A percentile compares a stretch with the other conserved stretches of the same genome.
These are phyloP conservation scores for Penicillium hesseltinei DNA, from an alignment of 2,329 filamentous ascomycete species.

Conservation along the genomic window DNA sequence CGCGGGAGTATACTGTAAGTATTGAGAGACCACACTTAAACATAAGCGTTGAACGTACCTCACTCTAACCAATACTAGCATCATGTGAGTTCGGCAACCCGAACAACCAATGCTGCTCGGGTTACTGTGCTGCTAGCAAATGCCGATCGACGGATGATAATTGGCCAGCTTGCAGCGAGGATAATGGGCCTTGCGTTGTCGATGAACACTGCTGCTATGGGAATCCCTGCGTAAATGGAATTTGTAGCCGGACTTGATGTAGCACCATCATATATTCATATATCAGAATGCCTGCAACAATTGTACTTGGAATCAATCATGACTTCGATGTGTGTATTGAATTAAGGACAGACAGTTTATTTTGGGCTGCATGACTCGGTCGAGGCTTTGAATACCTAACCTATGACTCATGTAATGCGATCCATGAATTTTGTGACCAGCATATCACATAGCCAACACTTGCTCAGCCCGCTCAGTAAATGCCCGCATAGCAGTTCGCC, in stretches of 20 bases:
- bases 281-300: not conserved
- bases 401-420: not conserved
- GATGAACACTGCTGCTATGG: constrained; percentile 33
- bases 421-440: not conserved
- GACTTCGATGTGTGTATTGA: not conserved
- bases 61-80: constrained; percentile 1
- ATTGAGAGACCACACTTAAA: not conserved
- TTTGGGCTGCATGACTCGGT: not conserved
- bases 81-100: constrained; percentile 21
- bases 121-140: constrained; percentile 30
- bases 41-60: not conserved
- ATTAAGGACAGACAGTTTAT: not conserved
- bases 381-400: not conserved
- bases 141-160: constrained; percentile 29
- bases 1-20: constrained; percentile 26
- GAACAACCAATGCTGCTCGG: constrained; percentile 27
- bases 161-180: constrained; percentile 31
- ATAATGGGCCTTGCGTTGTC: constrained; percentile 23
- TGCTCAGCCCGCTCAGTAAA: constrained; percentile 32
- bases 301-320: not conserved
- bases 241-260: constrained; percentile 16
- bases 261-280: not conserved
- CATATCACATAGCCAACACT: not conserved
- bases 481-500: constrained; percentile 40
- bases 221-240: constrained; percentile 25